Percentiles rank a stretch among this genome's conserved stretches.
Evolutionary conservation across 2,329 filamentous ascomycete genomes (phyloP).

Genomic region (Monosporascus sp.): DNA sequence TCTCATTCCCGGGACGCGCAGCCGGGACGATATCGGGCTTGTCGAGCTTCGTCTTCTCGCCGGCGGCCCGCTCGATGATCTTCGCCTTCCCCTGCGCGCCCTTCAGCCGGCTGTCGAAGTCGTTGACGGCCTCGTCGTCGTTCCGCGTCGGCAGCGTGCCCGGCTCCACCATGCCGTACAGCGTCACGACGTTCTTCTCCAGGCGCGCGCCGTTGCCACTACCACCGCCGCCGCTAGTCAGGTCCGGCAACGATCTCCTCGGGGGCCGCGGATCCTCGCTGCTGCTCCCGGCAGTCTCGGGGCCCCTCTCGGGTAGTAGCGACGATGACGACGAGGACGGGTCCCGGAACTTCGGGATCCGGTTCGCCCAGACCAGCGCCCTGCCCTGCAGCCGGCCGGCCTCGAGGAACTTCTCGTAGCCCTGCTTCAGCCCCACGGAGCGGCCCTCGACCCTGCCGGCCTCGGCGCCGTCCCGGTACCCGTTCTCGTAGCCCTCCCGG

Average conservation of each 20-base stretch:
- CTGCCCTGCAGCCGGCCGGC: constrained; percentile 75
- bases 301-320: neutral
- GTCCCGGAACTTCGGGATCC: constrained; percentile 41
- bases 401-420: constrained; percentile 86
- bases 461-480: constrained; percentile 67
- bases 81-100: constrained; percentile 79
- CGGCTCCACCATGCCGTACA: constrained; percentile 75
- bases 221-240: constrained; percentile 30
- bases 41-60: constrained; percentile 25
- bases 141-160: constrained; percentile 76
- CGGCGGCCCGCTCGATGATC: constrained; percentile 69
- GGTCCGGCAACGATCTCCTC: neutral
- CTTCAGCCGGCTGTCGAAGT: constrained; percentile 82
- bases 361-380: constrained; percentile 77
- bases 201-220: constrained; percentile 57
- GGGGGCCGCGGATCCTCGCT: too few species aligned
- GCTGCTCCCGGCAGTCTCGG: constrained; percentile 4
- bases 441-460: constrained; percentile 85
- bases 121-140: constrained; percentile 80
- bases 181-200: constrained; percentile 67
- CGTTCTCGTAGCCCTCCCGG: constrained; percentile 72
- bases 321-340: constrained; percentile 2
- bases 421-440: constrained; percentile 84
- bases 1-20: constrained; percentile 17
- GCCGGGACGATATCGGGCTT: neutral